These are phyloP conservation scores for Mucor mucedo DNA, from an alignment of 371 early-diverging fungal species.

Conservation along the genomic window DNA sequence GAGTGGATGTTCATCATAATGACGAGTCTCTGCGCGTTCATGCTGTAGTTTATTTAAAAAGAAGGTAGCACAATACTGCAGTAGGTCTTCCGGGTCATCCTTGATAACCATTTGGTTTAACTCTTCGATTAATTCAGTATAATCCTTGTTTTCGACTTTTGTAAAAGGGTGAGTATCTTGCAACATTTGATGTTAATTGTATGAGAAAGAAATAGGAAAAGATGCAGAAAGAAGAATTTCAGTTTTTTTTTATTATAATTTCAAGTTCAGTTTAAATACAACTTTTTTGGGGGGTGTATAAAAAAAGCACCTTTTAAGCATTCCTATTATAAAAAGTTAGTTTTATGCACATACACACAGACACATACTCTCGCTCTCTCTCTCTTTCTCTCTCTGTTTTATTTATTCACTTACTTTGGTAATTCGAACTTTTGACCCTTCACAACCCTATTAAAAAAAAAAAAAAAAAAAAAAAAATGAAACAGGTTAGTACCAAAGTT, in stretches of 20 bases:
- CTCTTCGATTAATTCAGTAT: slow-evolving; percentile 31
- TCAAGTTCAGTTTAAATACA: slow-evolving; percentile 4
- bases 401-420: slow-evolving; percentile 1
- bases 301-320: background rate
- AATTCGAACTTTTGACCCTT: slow-evolving; percentile 86
- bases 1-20: slow-evolving; percentile 23
- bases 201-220: slow-evolving; percentile 5
- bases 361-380: background rate
- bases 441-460: slow-evolving; percentile 55
- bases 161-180: slow-evolving; percentile 31
- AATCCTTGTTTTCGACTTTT: slow-evolving; percentile 25
- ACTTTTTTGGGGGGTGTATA: background rate
- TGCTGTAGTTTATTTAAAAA: slow-evolving; percentile 74
- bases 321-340: background rate
- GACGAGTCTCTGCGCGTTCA: slow-evolving; percentile 56
- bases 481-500: slow-evolving; percentile 60
- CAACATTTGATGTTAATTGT: background rate
- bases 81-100: slow-evolving; percentile 70
- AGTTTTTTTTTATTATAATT: background rate
- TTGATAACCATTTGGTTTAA: slow-evolving; percentile 27
- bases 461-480: background rate
- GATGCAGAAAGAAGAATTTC: background rate
- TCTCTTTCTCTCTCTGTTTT: background rate
- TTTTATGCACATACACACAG: background rate
- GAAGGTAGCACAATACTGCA: slow-evolving; percentile 87